These are phyloP conservation scores for Leccinum fuscescens DNA, from an alignment of 1,284 basidiomycete genomes.

Conservation along the genomic window DNA sequence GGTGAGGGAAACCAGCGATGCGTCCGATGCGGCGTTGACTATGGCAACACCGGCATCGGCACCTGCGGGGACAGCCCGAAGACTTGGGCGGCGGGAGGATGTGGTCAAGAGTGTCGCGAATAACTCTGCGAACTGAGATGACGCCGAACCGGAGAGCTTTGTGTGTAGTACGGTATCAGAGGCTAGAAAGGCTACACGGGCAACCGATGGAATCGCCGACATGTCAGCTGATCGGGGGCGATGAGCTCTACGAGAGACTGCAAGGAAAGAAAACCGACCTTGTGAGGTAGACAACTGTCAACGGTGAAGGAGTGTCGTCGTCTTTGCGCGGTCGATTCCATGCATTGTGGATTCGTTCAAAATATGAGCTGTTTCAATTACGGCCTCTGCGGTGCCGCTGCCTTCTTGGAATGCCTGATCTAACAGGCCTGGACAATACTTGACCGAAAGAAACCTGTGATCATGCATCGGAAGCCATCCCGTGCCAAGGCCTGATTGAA, in stretches of 20 bases:
- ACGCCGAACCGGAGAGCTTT: slow-evolving; percentile 38
- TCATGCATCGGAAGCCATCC: no score
- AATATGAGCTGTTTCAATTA: no score
- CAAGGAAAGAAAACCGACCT: slow-evolving; percentile 5
- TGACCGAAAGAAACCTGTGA: no score
- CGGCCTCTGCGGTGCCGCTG: no score
- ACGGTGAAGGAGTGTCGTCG: background rate
- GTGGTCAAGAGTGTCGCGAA: slow-evolving; percentile 33
- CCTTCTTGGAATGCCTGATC: no score
- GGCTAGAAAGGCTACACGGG: slow-evolving; percentile 65
- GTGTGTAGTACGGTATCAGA: slow-evolving; percentile 67
- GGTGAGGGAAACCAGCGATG: slow-evolving; percentile 50
- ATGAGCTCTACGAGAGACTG: slow-evolving; percentile 7
- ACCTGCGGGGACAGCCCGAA: background rate
- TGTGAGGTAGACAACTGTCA: background rate
- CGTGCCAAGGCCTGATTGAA: no score
- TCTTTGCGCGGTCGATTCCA: background rate
- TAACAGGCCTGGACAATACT: no score
- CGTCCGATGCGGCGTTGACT: slow-evolving; percentile 37
- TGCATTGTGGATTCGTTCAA: no score
- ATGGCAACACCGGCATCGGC: slow-evolving; percentile 44
- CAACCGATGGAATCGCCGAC: slow-evolving; percentile 44
- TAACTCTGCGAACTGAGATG: slow-evolving; percentile 39
- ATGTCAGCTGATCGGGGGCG: slow-evolving; percentile 19
- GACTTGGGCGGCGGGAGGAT: slow-evolving; percentile 30